These are phyloP conservation scores for Solanum microdontum DNA, from an alignment of 257 asterid species.

Conservation along the genomic window DNA sequence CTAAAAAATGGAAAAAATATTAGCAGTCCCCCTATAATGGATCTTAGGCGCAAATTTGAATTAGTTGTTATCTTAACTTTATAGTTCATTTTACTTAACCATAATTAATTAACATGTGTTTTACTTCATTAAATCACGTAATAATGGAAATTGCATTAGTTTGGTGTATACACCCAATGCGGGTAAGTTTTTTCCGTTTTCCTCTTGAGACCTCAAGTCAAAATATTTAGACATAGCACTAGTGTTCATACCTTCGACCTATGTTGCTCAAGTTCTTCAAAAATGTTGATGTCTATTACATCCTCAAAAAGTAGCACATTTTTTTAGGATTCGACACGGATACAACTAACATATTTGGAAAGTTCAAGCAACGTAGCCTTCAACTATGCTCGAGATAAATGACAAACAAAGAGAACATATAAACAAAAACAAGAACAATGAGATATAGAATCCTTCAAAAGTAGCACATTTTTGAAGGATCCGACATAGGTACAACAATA, in stretches of 20 bases:
- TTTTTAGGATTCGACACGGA: background rate
- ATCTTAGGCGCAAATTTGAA: background rate
- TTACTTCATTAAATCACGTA: too few species aligned
- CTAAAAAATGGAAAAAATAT: too few species aligned
- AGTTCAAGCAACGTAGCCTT: background rate
- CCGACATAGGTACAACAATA: background rate
- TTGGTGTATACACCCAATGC: too few species aligned
- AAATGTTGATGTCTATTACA: background rate
- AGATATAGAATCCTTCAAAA: background rate
- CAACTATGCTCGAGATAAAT: background rate
- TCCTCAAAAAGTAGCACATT: background rate
- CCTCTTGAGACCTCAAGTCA: background rate
- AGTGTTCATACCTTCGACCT: background rate
- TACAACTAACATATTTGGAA: background rate
- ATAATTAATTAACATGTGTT: too few species aligned
- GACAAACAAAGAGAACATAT: background rate
- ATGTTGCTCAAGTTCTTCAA: background rate
- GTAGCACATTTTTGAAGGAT: background rate
- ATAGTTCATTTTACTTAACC: too few species aligned
- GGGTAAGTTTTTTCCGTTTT: background rate
- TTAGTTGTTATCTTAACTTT: background rate
- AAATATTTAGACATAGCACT: background rate
- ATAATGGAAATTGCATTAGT: too few species aligned
- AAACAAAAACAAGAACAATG: background rate
- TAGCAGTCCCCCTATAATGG: background rate